phyloP scores from a whole-genome alignment of 192 early-diverging fungal genomes.

The Chytriomyces sp. region DNA sequence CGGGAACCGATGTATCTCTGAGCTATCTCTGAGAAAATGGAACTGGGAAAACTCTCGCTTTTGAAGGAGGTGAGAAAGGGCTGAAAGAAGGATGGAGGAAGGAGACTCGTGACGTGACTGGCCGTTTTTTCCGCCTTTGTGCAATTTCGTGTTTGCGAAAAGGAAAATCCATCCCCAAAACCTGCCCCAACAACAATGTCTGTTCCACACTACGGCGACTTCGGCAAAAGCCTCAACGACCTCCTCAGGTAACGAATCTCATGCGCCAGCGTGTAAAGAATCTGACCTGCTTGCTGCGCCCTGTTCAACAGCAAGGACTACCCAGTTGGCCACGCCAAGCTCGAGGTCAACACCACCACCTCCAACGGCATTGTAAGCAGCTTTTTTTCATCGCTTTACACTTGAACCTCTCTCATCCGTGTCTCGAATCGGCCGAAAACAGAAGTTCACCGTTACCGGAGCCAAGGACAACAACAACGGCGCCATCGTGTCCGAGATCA shows the following conservation, averaged over 20 bases:
- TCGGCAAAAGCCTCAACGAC: constrained; percentile 94
- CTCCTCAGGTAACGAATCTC: constrained; percentile 58
- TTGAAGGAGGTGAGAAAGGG: too few species aligned
- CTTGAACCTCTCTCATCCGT: neutral
- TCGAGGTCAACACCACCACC: constrained; percentile 97
- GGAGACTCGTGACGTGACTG: too few species aligned
- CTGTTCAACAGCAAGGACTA: constrained; percentile 81
- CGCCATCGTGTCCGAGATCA: constrained; percentile 92
- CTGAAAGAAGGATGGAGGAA: too few species aligned
- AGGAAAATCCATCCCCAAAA: neutral
- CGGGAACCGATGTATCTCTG: too few species aligned
- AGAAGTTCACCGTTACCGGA: constrained; percentile 96
- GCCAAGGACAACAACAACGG: constrained; percentile 94
- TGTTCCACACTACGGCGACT: constrained; percentile 89
- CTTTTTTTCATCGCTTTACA: neutral
- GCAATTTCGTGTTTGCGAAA: neutral
- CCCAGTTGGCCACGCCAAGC: constrained; percentile 88
- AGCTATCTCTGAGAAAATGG: too few species aligned
- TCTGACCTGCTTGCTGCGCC: neutral
- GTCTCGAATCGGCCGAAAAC: neutral
- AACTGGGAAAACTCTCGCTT: too few species aligned
- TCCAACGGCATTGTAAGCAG: constrained; percentile 91
- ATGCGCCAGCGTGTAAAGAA: neutral
- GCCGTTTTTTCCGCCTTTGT: too few species aligned
- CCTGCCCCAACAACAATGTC: constrained; percentile 40